phyloP scores from a whole-genome alignment of 1,284 basidiomycete genomes.

The Tranzscheliella williamsii region DNA sequence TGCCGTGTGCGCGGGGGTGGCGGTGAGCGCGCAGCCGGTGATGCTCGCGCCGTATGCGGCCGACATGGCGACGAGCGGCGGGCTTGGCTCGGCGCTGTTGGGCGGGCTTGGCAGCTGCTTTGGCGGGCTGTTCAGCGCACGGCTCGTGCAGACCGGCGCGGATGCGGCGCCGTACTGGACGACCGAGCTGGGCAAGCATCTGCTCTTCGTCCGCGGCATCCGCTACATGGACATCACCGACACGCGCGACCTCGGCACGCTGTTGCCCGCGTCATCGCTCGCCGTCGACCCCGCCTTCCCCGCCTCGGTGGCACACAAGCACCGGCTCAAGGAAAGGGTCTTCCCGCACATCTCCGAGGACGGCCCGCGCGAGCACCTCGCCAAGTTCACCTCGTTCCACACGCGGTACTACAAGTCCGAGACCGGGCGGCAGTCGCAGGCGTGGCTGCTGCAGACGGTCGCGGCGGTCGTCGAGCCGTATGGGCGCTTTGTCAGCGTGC shows the following conservation, averaged over 20 bases:
- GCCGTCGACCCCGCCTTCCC: slow-evolving; percentile 29
- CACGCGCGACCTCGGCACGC: slow-evolving; percentile 11
- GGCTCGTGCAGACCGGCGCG: slow-evolving; percentile 30
- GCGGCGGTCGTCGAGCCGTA: slow-evolving; percentile 16
- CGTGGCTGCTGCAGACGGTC: slow-evolving; percentile 70
- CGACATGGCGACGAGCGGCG: slow-evolving; percentile 8
- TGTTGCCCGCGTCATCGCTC: slow-evolving; percentile 8
- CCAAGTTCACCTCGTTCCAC: slow-evolving; percentile 65
- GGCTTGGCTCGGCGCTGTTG: slow-evolving; percentile 16
- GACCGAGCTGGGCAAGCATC: slow-evolving; percentile 46
- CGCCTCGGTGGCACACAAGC: slow-evolving; percentile 9
- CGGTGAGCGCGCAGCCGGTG: not conserved
- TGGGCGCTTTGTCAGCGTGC: slow-evolving; percentile 60
- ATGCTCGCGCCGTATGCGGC: too few relatives aligned
- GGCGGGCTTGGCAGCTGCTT: too few relatives aligned
- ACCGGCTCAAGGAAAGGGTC: slow-evolving; percentile 17
- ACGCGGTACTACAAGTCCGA: slow-evolving; percentile 66
- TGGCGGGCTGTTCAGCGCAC: slow-evolving; percentile 7
- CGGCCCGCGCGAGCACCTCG: slow-evolving; percentile 40
- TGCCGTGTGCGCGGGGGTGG: not conserved
- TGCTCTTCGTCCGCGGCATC: slow-evolving; percentile 30
- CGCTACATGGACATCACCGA: slow-evolving; percentile 56
- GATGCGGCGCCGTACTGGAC: slow-evolving; percentile 46
- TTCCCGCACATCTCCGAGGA: slow-evolving; percentile 39
- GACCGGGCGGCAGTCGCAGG: slow-evolving; percentile 75